These are phyloP conservation scores for Spathaspora hagerdaliae DNA, from an alignment of 805 yeast genomes.

Conservation along the genomic window DNA sequence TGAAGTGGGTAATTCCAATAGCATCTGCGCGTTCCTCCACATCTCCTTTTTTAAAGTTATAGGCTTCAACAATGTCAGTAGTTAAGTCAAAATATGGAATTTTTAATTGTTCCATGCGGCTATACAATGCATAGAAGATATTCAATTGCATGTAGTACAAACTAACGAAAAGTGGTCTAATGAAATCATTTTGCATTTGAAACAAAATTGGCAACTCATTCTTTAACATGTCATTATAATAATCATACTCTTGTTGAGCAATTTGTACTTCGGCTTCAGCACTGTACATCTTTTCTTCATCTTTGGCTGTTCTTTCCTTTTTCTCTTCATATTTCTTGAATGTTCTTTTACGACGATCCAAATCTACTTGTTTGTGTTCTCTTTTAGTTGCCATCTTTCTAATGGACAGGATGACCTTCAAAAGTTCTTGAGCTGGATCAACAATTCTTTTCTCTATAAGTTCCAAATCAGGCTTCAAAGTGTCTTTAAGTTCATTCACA, in stretches of 20 bases:
- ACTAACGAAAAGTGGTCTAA: slow-evolving; percentile 88
- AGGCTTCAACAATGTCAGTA: slow-evolving; percentile 80
- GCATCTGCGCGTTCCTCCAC: slow-evolving; percentile 87
- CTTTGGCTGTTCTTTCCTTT: slow-evolving; percentile 80
- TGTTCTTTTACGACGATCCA: slow-evolving; percentile 76
- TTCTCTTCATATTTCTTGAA: slow-evolving; percentile 73
- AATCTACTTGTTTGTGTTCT: slow-evolving; percentile 90
- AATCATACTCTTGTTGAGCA: slow-evolving; percentile 94
- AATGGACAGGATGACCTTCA: slow-evolving; percentile 74
- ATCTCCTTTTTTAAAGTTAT: slow-evolving; percentile 77
- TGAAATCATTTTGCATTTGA: slow-evolving; percentile 84
- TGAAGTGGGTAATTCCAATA: slow-evolving; percentile 86
- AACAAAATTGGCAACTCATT: slow-evolving; percentile 85
- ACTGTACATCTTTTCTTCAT: slow-evolving; percentile 84
- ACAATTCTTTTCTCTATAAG: slow-evolving; percentile 87
- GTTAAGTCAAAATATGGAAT: slow-evolving; percentile 91
- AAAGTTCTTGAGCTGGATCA: slow-evolving; percentile 85
- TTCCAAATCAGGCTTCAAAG: slow-evolving; percentile 88
- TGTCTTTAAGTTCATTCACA: slow-evolving; percentile 79
- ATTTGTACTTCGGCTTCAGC: slow-evolving; percentile 86
- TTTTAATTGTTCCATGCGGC: slow-evolving; percentile 91
- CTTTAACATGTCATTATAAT: slow-evolving; percentile 92
- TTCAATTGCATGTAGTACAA: slow-evolving; percentile 97
- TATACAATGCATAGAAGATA: slow-evolving; percentile 89
- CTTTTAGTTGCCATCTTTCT: slow-evolving; percentile 94